Conservation (phyloP, 2,329 filamentous ascomycete genomes). For the Talaromyces sp. region DNA sequence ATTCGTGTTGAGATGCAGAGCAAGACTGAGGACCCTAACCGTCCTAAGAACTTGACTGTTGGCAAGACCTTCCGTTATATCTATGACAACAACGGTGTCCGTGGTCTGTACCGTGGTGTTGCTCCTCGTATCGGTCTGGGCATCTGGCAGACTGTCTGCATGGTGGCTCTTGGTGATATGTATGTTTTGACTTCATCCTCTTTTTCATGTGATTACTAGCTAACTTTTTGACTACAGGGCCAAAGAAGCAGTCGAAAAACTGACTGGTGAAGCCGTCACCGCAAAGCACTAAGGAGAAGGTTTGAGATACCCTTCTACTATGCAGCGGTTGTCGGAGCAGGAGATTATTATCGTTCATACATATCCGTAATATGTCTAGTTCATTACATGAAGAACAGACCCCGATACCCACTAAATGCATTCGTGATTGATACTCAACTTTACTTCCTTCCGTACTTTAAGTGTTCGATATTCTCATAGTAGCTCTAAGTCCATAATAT, state of each 20-base stretch:
- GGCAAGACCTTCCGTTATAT: constrained; percentile 82
- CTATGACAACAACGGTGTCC: constrained; percentile 83
- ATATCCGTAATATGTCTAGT: constrained; percentile 8
- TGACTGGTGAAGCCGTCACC: constrained; percentile 65
- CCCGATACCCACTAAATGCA: constrained; percentile 18
- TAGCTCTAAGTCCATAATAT: too few species aligned
- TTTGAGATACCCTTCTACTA: constrained; percentile 44
- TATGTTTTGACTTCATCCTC: constrained; percentile 54
- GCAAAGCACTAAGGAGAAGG: constrained; percentile 62
- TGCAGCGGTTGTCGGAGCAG: constrained; percentile 21
- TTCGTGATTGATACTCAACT: constrained; percentile 8
- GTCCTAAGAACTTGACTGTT: constrained; percentile 98
- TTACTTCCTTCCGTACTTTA: background rate
- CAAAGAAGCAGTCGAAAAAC: constrained; percentile 67
- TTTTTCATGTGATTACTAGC: constrained; percentile 31
- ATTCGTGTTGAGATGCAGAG: constrained; percentile 99
- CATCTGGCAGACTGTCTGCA: constrained; percentile 99
- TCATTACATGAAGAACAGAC: constrained; percentile 7
- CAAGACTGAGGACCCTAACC: constrained; percentile 96
- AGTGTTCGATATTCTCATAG: too few species aligned
- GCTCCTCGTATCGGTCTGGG: constrained; percentile 90
- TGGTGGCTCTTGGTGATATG: constrained; percentile 99
- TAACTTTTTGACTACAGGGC: too few species aligned
- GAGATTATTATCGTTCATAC: constrained; percentile 2
- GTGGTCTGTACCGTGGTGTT: constrained; percentile 94